phyloP scores from a whole-genome alignment of 2,329 filamentous ascomycete genomes.

The Cadophora luteo-olivacea region DNA sequence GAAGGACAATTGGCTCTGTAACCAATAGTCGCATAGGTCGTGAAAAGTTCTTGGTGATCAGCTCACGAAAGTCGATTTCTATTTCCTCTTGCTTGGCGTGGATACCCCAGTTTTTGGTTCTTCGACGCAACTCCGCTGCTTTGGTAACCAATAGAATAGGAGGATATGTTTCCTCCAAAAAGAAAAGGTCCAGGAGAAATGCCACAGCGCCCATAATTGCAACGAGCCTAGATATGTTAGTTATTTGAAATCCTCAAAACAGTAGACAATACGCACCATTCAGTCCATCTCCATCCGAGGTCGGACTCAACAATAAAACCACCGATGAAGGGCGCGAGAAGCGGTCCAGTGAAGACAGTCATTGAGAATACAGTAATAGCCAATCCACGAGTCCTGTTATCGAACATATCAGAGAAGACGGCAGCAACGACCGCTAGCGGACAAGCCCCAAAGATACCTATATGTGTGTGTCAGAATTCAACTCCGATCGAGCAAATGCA shows the following conservation, averaged over 20 bases:
- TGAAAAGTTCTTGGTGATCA: constrained; percentile 61
- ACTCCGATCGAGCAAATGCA: background rate
- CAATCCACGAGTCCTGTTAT: constrained; percentile 65
- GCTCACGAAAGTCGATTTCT: constrained; percentile 68
- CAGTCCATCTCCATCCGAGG: constrained; percentile 77
- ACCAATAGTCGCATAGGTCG: constrained; percentile 57
- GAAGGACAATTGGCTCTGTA: constrained; percentile 71
- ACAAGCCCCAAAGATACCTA: constrained; percentile 69
- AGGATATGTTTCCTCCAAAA: constrained; percentile 74
- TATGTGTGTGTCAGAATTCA: constrained; percentile 17
- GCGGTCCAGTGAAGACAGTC: constrained; percentile 70
- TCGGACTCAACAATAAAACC: constrained; percentile 68
- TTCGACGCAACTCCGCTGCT: constrained; percentile 65
- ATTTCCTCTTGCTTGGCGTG: constrained; percentile 77
- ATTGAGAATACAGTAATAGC: constrained; percentile 65
- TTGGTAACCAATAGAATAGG: constrained; percentile 68
- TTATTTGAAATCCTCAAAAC: background rate
- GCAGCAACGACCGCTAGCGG: constrained; percentile 73
- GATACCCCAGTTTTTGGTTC: constrained; percentile 73
- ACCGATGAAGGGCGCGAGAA: constrained; percentile 72
- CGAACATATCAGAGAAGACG: constrained; percentile 76
- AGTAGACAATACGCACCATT: constrained; percentile 52
- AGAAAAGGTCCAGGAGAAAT: constrained; percentile 64
- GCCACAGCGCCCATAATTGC: constrained; percentile 68
- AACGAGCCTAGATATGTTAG: constrained; percentile 46